Evolutionary conservation across 331 rosid species (phyloP).

Genomic region (Quercus tomentella): DNA sequence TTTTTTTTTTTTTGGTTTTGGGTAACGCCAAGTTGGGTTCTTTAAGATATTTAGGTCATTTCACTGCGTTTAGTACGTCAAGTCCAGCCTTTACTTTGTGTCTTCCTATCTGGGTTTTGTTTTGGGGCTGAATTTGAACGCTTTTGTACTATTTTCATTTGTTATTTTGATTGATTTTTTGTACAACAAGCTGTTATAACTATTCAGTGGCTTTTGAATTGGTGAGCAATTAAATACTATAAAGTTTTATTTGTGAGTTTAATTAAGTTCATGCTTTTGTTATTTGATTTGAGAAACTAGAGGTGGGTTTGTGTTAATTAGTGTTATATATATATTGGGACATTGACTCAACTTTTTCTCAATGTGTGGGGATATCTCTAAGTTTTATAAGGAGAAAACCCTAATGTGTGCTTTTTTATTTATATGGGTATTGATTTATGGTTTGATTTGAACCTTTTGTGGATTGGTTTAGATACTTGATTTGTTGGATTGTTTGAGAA

Average conservation of each 20-base stretch:
- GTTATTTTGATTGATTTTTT: conserved; percentile 17
- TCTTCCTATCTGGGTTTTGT: conserved; percentile 31
- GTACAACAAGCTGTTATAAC: conserved; percentile 2
- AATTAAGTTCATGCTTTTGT: conserved; percentile 12
- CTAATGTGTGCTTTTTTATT: conserved; percentile 35
- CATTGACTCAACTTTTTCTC: conserved; percentile 15
- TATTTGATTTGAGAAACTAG: conserved; percentile 8
- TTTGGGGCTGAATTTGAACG: conserved; percentile 32
- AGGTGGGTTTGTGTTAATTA: conserved; percentile 24
- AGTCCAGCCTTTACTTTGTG: conserved; percentile 43
- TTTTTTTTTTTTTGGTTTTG: background rate
- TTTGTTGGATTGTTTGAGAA: conserved; percentile 17
- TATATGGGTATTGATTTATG: conserved; percentile 14
- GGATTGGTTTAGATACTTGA: conserved; percentile 3
- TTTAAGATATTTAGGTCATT: conserved; percentile 42
- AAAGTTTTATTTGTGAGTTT: conserved; percentile 15
- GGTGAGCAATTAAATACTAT: conserved; percentile 44
- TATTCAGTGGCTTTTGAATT: conserved; percentile 32
- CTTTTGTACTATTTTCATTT: conserved; percentile 23
- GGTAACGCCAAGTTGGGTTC: conserved; percentile 30
- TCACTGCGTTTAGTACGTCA: conserved; percentile 60
- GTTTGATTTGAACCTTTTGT: conserved; percentile 16
- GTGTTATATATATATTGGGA: conserved; percentile 6
- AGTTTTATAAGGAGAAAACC: conserved; percentile 37
- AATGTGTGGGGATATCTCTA: background rate